Base-by-base conservation (phyloP, 2,329 filamentous ascomycete species). In the Fusarium liriodendri region DNA sequence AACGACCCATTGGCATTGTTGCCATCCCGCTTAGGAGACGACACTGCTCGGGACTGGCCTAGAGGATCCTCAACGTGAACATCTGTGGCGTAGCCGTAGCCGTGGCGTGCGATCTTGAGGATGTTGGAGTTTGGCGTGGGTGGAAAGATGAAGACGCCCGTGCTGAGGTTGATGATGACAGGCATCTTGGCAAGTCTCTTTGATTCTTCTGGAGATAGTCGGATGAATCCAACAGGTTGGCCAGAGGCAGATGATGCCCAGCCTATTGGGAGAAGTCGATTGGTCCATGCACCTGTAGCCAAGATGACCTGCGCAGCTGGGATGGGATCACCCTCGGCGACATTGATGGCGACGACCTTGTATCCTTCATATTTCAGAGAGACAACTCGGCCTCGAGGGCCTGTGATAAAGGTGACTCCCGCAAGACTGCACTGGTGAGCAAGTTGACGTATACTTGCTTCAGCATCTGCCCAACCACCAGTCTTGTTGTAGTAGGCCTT, bases 201-300 rank as follows among this genome's bases (percentile, higher is more conserved):
- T 77, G 91, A 87, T 80, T 94, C 92, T 3, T 86, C 85, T 6
- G 85, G 79, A 0, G 88, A 89, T 61, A 94, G 86, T 64, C 87
- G 84, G 70, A 93, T 85, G 81, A 93, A 94, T 0, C 88, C 90
- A 16, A 94, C 81, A 0, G 88, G 86, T 73, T 94, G 92, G 1
- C 91, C 92, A 0, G 91, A 92, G 0, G 91, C 89, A 63, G 89
- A 87, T 27, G 87, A 88, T 16, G 90, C 86, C 50, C 91, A 91
- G 29, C 88, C 85, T 1, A 94, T 83, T 76, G 92, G 89, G 50
- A 94, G 16, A 1, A 83, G 57, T 2, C 76, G 60, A 16, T 81
- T 81, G 16, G 91, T 91, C 92, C 92, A 94, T 4, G 92, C 92
- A 11, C 93, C 93, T 2, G 91, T 89, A 2, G 92, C 90, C 4